Evolutionary conservation across 768 basidiomycete species (phyloP), one percentile per base, ranked within the genome.

Genomic region (Pisolithus sp.): DNA sequence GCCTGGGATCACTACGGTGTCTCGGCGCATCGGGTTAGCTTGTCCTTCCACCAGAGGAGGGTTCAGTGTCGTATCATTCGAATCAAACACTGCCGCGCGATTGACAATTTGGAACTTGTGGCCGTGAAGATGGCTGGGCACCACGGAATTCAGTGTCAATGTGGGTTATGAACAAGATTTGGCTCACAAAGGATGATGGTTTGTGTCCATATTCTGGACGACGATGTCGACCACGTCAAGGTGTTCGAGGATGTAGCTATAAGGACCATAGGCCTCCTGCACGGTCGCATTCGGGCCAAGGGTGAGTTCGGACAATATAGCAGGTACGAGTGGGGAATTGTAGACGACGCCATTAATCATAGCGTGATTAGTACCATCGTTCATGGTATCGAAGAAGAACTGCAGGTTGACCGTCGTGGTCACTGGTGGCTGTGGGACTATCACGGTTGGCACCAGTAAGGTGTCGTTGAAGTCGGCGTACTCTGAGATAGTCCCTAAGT

Each of bases 21-120:
- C 95, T 38, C 95, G 79, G n/a, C 92, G 83, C 62, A 94, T 81
- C 2, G 94, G 95, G 70, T 98, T 99, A 1, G 71, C 64, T 59
- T 91, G 87, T 13, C 80, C 83, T 68, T 92, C 88, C 21, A 76
- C 72, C 51, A 91, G 70, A 0, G 88, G 84, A 13, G 91, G 93
- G 69, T 95, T 95, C 44, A 93, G 73, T 1, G 71, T 60, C 0
- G 88, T 79, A 67, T 97, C 89, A 59, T 77, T 69, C 1, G 86
- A 85, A 0, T 80, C 80, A 58, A 83, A 91, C 63, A 94, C 79
- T 49, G 74, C 58, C 2, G 82, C 77, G 49, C 86, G 83, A 51
- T 81, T 76, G 20, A 95, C 83, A 55, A 98, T 78, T 72, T 88
- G 85, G 71, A 84, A 79, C 60, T 85, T 84, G 73, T 95, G 90